Percentiles rank a stretch among this genome's conserved stretches.
phyloP scores from a whole-genome alignment of 352 stramenopile genomes.

The Globisporangium irregulare region DNA sequence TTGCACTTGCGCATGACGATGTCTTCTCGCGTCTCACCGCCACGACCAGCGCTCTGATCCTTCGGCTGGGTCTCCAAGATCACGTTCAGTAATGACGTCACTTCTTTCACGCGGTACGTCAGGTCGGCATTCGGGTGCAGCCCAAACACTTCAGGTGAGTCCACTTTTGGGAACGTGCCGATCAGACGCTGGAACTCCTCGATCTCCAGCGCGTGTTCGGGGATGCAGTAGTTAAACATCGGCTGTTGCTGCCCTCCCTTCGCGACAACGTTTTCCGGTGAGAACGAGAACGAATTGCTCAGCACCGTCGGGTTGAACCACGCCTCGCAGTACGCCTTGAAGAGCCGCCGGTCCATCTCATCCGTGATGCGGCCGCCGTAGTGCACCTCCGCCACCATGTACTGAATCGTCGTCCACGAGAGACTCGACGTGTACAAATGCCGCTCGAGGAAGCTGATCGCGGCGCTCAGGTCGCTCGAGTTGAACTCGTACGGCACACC shows the following conservation, averaged over 20 bases:
- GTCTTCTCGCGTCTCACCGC: slow-evolving; percentile 56
- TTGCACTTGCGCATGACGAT: slow-evolving; percentile 57
- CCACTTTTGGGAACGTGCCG: slow-evolving; percentile 54
- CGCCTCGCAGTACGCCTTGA: slow-evolving; percentile 69
- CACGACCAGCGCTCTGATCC: slow-evolving; percentile 27
- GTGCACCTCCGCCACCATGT: slow-evolving; percentile 81
- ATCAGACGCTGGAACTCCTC: slow-evolving; percentile 74
- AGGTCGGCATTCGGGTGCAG: slow-evolving; percentile 79
- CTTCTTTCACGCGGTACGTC: slow-evolving; percentile 79
- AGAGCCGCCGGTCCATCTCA: slow-evolving; percentile 71
- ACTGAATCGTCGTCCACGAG: slow-evolving; percentile 75
- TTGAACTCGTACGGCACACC: slow-evolving; percentile 82
- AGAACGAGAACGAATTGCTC: slow-evolving; percentile 63
- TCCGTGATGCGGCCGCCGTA: slow-evolving; percentile 82
- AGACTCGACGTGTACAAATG: slow-evolving; percentile 62
- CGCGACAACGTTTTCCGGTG: slow-evolving; percentile 47
- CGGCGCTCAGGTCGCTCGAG: slow-evolving; percentile 58
- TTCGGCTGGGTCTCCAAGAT: slow-evolving; percentile 72
- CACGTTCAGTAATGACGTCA: slow-evolving; percentile 48
- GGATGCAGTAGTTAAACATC: slow-evolving; percentile 49
- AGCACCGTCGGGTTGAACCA: slow-evolving; percentile 71
- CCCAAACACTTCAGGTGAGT: slow-evolving; percentile 82
- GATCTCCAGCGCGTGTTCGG: slow-evolving; percentile 26
- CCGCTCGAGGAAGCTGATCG: slow-evolving; percentile 66
- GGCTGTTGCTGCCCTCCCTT: slow-evolving; percentile 18